These are phyloP conservation scores for Beauveria bassiana DNA, from an alignment of 2,329 filamentous ascomycete species.

Conservation along the genomic window DNA sequence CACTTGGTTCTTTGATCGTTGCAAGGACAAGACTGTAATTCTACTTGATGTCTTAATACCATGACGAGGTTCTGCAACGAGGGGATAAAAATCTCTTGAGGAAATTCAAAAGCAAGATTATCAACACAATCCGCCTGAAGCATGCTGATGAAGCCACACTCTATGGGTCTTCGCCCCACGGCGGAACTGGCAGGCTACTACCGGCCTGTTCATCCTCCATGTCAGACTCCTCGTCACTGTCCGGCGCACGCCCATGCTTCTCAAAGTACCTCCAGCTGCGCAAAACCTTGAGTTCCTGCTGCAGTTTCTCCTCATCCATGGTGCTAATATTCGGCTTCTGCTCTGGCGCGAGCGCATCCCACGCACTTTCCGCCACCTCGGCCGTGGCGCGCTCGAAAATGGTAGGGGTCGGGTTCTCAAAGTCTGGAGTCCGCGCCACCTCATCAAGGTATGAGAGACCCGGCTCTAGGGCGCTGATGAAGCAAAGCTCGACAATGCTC, in stretches of 20 bases:
- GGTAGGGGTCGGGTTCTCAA: slow-evolving; percentile 32
- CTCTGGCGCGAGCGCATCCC: slow-evolving; percentile 23
- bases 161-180: neutral
- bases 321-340: slow-evolving; percentile 21
- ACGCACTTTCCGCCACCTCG: slow-evolving; percentile 21
- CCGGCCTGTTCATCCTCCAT: slow-evolving; percentile 6
- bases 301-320: slow-evolving; percentile 16
- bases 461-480: slow-evolving; percentile 44
- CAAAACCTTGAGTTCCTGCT: slow-evolving; percentile 18
- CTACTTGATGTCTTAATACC: neutral
- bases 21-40: slow-evolving; percentile 5
- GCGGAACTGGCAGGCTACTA: neutral
- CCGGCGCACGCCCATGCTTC: slow-evolving; percentile 21
- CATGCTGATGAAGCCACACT: neutral
- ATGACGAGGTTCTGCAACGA: neutral
- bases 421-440: slow-evolving; percentile 35
- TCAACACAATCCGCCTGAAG: too few relatives aligned
- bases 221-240: slow-evolving; percentile 17
- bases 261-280: slow-evolving; percentile 22
- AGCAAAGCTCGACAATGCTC: slow-evolving; percentile 51
- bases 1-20: neutral
- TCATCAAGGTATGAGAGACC: slow-evolving; percentile 56
- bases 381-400: slow-evolving; percentile 19
- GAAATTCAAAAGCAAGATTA: neutral
- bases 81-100: neutral